These are phyloP conservation scores for Xylariales sp. DNA, from an alignment of 2,329 filamentous ascomycete genomes.

Conservation along the genomic window DNA sequence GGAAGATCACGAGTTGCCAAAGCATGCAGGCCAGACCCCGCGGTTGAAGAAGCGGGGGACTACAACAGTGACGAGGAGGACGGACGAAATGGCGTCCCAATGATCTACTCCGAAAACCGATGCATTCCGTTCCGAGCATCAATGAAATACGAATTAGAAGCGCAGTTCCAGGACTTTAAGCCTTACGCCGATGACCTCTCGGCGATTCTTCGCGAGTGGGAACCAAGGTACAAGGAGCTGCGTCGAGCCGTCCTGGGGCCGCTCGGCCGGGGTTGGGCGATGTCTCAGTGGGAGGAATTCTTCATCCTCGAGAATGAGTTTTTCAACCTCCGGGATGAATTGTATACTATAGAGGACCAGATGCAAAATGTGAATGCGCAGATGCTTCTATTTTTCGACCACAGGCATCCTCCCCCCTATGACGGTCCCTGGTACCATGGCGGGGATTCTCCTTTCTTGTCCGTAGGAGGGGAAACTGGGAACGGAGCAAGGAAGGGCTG, in stretches of 20 bases:
- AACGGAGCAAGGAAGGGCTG: neutral
- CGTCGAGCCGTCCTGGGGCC: neutral
- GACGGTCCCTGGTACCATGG: constrained; percentile 3
- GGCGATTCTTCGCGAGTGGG: neutral
- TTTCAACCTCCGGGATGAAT: constrained; percentile 3
- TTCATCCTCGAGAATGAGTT: neutral
- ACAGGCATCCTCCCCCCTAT: neutral
- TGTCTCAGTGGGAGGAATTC: constrained; percentile 11
- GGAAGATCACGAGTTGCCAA: neutral
- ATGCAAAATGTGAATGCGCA: constrained; percentile 22
- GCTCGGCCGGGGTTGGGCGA: neutral
- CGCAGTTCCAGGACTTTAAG: constrained; percentile 18
- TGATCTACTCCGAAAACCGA: neutral
- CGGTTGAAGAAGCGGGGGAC: neutral
- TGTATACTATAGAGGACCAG: constrained; percentile 8
- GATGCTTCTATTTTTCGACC: constrained; percentile 9
- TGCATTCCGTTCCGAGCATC: neutral
- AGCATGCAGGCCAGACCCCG: neutral
- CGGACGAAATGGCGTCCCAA: constrained; percentile 13
- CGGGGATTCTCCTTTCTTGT: constrained; percentile 14
- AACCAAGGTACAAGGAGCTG: neutral
- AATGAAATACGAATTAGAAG: neutral
- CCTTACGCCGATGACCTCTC: neutral
- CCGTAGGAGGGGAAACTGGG: neutral
- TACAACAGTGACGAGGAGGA: constrained; percentile 32